phyloP scores from a whole-genome alignment of 805 yeast species.

The Candida tammaniensis region DNA sequence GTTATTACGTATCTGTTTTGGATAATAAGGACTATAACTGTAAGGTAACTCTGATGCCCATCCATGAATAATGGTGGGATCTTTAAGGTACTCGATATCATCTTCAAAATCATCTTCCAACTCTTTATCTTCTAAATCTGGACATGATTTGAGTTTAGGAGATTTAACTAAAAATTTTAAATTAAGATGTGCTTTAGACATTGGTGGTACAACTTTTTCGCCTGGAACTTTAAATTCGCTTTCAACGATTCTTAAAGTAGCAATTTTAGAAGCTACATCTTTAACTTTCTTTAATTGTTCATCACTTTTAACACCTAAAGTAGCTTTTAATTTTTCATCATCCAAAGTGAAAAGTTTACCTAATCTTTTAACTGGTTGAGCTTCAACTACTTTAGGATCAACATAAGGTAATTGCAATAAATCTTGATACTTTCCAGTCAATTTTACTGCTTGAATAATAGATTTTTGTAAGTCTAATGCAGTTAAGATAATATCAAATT shows the following conservation, averaged over 20 bases:
- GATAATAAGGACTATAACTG: slow-evolving; percentile 76
- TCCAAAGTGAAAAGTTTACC: slow-evolving; percentile 67
- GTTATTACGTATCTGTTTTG: slow-evolving; percentile 42
- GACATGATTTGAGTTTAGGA: slow-evolving; percentile 60
- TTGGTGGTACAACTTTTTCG: slow-evolving; percentile 67
- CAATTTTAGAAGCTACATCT: slow-evolving; percentile 60
- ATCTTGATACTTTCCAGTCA: slow-evolving; percentile 54
- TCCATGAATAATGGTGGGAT: slow-evolving; percentile 66
- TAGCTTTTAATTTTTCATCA: slow-evolving; percentile 50
- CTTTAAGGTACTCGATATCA: slow-evolving; percentile 61
- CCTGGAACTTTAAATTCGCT: slow-evolving; percentile 87
- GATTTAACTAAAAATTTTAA: slow-evolving; percentile 76
- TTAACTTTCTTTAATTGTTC: slow-evolving; percentile 47
- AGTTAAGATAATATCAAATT: slow-evolving; percentile 57
- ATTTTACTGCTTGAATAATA: slow-evolving; percentile 71
- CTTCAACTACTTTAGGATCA: slow-evolving; percentile 42
- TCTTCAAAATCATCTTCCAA: slow-evolving; percentile 58
- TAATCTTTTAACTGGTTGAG: slow-evolving; percentile 51
- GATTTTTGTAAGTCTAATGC: slow-evolving; percentile 68
- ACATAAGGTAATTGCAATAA: slow-evolving; percentile 81
- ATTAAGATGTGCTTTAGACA: slow-evolving; percentile 68
- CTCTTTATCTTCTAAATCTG: slow-evolving; percentile 38
- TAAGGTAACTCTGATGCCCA: slow-evolving; percentile 68
- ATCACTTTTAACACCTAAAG: slow-evolving; percentile 52
- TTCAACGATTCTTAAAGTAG: slow-evolving; percentile 62